These are phyloP conservation scores for Dryadomyces quercivorus DNA, from an alignment of 2,329 filamentous ascomycete species.

Conservation along the genomic window DNA sequence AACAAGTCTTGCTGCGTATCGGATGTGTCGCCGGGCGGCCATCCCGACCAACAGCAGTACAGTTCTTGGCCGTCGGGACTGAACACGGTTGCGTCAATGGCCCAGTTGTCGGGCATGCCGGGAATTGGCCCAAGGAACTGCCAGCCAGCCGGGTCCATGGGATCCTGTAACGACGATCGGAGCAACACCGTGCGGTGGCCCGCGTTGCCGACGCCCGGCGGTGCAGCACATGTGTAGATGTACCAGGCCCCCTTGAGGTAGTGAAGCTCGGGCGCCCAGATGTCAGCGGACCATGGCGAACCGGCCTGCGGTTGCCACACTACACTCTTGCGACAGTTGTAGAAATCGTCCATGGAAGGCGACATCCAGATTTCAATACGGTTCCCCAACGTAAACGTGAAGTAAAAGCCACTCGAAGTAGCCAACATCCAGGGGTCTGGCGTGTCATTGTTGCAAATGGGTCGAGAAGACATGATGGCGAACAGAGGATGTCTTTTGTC, in stretches of 20 bases:
- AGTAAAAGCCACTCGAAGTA: conserved; percentile 13
- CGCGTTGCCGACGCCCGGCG: conserved; percentile 4
- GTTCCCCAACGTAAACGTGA: conserved; percentile 18
- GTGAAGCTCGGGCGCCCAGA: conserved; percentile 47
- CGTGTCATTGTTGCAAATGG: conserved; percentile 17
- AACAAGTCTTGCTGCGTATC: conserved; percentile 14
- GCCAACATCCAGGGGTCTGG: conserved; percentile 20
- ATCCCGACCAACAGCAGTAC: conserved; percentile 14
- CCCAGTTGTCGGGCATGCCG: conserved; percentile 13
- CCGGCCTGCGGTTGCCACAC: conserved; percentile 26
- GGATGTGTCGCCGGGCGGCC: conserved; percentile 11
- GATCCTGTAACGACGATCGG: neutral
- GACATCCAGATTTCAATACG: conserved; percentile 23
- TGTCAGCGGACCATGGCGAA: conserved; percentile 27
- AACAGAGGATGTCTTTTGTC: neutral
- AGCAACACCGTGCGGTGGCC: conserved; percentile 6
- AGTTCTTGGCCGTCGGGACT: conserved; percentile 6
- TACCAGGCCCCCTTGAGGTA: conserved; percentile 38
- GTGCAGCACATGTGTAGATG: conserved; percentile 24
- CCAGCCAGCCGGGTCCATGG: conserved; percentile 7
- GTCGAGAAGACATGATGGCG: conserved; percentile 16
- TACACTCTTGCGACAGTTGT: conserved; percentile 14
- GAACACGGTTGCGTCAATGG: conserved; percentile 12
- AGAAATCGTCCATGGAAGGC: conserved; percentile 18
- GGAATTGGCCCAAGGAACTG: conserved; percentile 12